These are phyloP conservation scores for Secale cereale DNA, from an alignment of 176 grass and related monocot genomes.

Conservation along the genomic window DNA sequence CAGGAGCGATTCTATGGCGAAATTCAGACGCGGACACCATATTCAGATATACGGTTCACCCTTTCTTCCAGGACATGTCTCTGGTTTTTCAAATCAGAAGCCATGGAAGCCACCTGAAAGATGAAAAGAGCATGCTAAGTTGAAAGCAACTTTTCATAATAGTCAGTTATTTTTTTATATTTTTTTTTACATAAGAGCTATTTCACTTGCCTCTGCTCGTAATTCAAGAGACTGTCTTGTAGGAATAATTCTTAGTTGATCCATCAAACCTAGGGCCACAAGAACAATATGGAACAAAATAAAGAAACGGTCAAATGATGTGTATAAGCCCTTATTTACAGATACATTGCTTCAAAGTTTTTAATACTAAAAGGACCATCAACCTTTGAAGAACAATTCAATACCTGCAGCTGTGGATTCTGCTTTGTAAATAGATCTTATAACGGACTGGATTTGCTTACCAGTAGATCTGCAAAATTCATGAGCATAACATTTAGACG, in stretches of 20 bases:
- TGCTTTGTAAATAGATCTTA: conserved; percentile 76
- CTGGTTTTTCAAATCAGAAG: conserved; percentile 70
- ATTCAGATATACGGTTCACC: conserved; percentile 85
- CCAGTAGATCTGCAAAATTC: conserved; percentile 66
- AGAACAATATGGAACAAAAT: neutral
- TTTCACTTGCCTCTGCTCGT: conserved; percentile 65
- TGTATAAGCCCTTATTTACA: neutral
- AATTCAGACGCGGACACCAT: conserved; percentile 75
- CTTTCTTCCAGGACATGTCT: conserved; percentile 62
- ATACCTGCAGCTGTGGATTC: conserved; percentile 82
- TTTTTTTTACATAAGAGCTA: neutral
- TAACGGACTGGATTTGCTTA: conserved; percentile 75
- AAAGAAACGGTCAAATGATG: neutral
- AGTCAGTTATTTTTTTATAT: neutral
- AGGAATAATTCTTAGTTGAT: conserved; percentile 70
- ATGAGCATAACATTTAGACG: neutral
- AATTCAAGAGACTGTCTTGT: conserved; percentile 82
- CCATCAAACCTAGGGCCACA: conserved; percentile 64
- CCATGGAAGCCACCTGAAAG: conserved; percentile 89
- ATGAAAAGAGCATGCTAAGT: neutral
- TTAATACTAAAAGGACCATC: neutral
- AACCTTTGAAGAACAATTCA: conserved; percentile 1
- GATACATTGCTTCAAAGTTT: neutral
- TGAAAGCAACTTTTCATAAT: neutral
- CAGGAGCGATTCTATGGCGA: neutral